Conservation (phyloP, 441 rosid species). For the Erodium chrysanthum region DNA sequence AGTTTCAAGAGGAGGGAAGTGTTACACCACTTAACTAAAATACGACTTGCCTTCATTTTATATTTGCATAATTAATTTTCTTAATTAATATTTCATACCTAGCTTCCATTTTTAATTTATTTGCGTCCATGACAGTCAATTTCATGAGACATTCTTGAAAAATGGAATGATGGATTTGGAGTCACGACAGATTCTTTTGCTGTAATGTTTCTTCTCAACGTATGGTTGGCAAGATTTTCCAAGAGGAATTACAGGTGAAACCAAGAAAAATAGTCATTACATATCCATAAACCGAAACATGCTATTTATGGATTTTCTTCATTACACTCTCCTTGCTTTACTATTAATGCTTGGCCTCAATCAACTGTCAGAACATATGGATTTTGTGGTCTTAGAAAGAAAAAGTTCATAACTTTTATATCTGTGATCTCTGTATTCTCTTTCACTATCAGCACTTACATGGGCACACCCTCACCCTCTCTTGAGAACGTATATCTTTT, state of each 20-base stretch:
- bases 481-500: neutral
- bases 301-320: neutral
- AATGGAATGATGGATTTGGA: neutral
- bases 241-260: neutral
- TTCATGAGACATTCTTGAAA: neutral
- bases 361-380: neutral
- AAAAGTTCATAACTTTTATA: neutral
- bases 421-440: neutral
- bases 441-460: neutral
- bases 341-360: neutral
- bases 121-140: neutral
- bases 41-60: neutral
- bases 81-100: neutral
- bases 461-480: neutral
- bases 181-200: constrained; percentile 5
- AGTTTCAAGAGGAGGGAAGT: no score
- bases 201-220: neutral
- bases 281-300: neutral
- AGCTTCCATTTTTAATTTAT: neutral
- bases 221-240: neutral
- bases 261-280: constrained; percentile 1
- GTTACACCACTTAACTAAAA: no score
- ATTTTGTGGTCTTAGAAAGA: constrained; percentile 3
- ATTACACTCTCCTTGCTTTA: neutral
- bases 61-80: neutral